Percentiles rank a stretch among this genome's conserved stretches.
Evolutionary conservation across 495 filamentous ascomycete genomes (phyloP).

Genomic region (Xylaria grammica): DNA sequence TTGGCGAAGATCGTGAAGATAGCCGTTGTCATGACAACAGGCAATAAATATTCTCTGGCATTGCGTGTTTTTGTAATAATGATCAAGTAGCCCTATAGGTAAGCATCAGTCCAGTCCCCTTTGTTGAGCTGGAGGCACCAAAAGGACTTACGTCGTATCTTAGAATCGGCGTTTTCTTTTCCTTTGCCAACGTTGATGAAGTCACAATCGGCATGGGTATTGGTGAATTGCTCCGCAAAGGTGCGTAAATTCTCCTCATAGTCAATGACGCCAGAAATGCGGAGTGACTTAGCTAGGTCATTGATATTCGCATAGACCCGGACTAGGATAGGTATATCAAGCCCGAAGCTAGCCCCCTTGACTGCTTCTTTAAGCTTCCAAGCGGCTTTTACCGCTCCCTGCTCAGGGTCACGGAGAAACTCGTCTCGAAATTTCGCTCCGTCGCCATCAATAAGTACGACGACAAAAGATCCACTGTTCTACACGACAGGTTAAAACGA

Average conservation of each 20-base stretch:
- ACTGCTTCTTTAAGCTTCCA: slow-evolving; percentile 38
- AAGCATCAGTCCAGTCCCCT: slow-evolving; percentile 13
- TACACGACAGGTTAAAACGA: slow-evolving; percentile 23
- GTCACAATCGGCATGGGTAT: slow-evolving; percentile 39
- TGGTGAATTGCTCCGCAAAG: slow-evolving; percentile 40
- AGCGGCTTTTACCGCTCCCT: slow-evolving; percentile 37
- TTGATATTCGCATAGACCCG: slow-evolving; percentile 42
- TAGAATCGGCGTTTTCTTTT: slow-evolving; percentile 41
- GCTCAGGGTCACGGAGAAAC: slow-evolving; percentile 32
- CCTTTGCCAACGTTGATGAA: slow-evolving; percentile 43
- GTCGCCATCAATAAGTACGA: slow-evolving; percentile 42
- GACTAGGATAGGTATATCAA: slow-evolving; percentile 39
- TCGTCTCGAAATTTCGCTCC: slow-evolving; percentile 42
- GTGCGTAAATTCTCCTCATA: slow-evolving; percentile 35
- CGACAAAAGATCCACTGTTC: slow-evolving; percentile 37
- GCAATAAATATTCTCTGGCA: slow-evolving; percentile 41
- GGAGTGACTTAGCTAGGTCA: slow-evolving; percentile 38
- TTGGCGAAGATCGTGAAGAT: slow-evolving; percentile 40
- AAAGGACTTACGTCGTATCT: slow-evolving; percentile 37
- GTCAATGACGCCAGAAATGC: slow-evolving; percentile 35
- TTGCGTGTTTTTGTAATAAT: slow-evolving; percentile 39
- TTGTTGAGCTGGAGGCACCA: neutral
- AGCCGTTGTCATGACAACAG: slow-evolving; percentile 41
- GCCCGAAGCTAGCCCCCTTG: slow-evolving; percentile 30
- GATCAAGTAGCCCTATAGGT: slow-evolving; percentile 36